Evolutionary conservation across 345 rosid genomes (phyloP).

Genomic region (Eucalyptus melliodora): DNA sequence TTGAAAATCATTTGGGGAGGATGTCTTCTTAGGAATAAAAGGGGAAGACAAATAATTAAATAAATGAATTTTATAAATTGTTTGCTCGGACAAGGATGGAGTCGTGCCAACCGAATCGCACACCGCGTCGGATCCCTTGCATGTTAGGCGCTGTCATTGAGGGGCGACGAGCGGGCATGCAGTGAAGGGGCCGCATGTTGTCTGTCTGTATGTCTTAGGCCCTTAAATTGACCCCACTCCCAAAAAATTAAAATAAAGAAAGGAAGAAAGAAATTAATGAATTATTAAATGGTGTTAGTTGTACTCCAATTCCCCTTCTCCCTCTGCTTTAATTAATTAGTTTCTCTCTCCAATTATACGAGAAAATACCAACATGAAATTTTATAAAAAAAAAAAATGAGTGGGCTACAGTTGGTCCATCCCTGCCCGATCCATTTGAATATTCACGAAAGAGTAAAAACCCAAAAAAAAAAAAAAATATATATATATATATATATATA

Average conservation of each 20-base stretch:
- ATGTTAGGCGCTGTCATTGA: neutral
- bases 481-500: too few species aligned
- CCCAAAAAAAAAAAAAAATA: neutral
- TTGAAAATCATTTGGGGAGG: accelerated
- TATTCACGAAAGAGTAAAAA: neutral
- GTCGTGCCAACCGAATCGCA: neutral
- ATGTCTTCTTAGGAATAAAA: accelerated
- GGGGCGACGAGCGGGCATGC: neutral
- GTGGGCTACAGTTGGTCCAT: neutral
- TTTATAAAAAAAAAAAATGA: neutral
- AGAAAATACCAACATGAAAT: neutral
- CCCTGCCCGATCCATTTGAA: neutral
- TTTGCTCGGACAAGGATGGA: neutral
- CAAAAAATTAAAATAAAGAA: neutral
- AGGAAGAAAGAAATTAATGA: neutral
- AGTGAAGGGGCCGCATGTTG: neutral
- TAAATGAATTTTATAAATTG: neutral
- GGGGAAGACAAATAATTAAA: neutral
- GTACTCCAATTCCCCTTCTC: neutral
- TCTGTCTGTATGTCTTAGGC: neutral
- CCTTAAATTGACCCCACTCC: neutral
- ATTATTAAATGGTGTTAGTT: neutral
- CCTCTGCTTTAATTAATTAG: neutral
- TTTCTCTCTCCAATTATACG: neutral
- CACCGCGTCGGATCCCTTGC: neutral